These are phyloP conservation scores for Glebionis coronaria DNA, from an alignment of 129 eudicot species.

Conservation along the genomic window DNA sequence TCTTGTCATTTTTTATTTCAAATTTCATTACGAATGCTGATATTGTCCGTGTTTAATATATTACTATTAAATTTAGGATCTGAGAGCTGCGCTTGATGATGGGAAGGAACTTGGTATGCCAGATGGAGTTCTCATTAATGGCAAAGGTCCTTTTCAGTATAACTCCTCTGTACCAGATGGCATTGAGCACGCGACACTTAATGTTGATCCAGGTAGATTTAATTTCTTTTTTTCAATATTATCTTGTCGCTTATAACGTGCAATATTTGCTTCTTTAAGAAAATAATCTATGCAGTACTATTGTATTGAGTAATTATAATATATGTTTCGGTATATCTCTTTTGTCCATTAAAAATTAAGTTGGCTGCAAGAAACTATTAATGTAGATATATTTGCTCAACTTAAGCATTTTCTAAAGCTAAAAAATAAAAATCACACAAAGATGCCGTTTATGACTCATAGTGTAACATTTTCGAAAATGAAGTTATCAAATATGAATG, in stretches of 20 bases:
- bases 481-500: not conserved
- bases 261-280: not conserved
- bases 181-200: conserved; percentile 64
- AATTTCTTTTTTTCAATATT: not conserved
- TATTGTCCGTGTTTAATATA: not conserved
- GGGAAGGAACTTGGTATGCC: conserved; percentile 94
- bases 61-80: conserved; percentile 45
- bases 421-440: not conserved
- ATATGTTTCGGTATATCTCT: not conserved
- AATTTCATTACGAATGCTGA: not conserved
- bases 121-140: conserved; percentile 95
- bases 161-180: conserved; percentile 79
- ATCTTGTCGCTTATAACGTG: not conserved
- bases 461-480: not conserved
- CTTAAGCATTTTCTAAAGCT: not conserved
- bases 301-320: not conserved
- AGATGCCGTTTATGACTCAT: not conserved
- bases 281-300: too few relatives aligned
- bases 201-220: conserved; percentile 84
- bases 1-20: conserved; percentile 4
- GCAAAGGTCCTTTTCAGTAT: conserved; percentile 90
- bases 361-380: not conserved
- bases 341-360: not conserved
- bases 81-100: conserved; percentile 57
- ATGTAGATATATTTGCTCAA: not conserved